phyloP scores from a whole-genome alignment of 1,284 basidiomycete genomes.

The Microbotryomycetes sp. region DNA sequence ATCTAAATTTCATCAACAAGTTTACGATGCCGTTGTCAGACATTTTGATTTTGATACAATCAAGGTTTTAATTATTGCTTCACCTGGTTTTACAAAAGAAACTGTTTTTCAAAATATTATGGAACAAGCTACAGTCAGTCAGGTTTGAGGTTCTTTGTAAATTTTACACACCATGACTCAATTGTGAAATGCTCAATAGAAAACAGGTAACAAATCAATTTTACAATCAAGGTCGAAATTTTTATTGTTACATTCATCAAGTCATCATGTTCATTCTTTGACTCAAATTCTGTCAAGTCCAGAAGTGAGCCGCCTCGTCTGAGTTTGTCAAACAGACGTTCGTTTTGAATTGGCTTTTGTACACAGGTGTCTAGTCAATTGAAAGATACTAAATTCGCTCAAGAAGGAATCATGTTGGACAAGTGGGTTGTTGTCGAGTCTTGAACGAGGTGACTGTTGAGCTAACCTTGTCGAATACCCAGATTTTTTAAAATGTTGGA shows the following conservation, averaged over 20 bases:
- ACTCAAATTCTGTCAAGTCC: slow-evolving; percentile 92
- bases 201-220: slow-evolving; percentile 75
- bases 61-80: slow-evolving; percentile 89
- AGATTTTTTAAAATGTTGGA: slow-evolving; percentile 98
- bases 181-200: slow-evolving; percentile 28
- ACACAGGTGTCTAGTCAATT: slow-evolving; percentile 62
- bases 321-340: no score
- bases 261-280: slow-evolving; percentile 90
- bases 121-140: slow-evolving; percentile 59
- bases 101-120: slow-evolving; percentile 79
- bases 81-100: slow-evolving; percentile 92
- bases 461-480: slow-evolving; percentile 4
- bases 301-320: slow-evolving; percentile 63
- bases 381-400: slow-evolving; percentile 96
- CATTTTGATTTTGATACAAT: slow-evolving; percentile 79
- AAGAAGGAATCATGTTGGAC: slow-evolving; percentile 84
- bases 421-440: slow-evolving; percentile 51
- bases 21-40: slow-evolving; percentile 81
- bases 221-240: slow-evolving; percentile 73
- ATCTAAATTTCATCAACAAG: slow-evolving; percentile 34
- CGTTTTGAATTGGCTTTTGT: neutral
- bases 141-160: neutral
- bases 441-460: neutral
- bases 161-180: neutral
- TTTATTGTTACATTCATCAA: slow-evolving; percentile 83